These are phyloP conservation scores for Citrus reticulata DNA, from an alignment of 345 rosid genomes.

Conservation along the genomic window DNA sequence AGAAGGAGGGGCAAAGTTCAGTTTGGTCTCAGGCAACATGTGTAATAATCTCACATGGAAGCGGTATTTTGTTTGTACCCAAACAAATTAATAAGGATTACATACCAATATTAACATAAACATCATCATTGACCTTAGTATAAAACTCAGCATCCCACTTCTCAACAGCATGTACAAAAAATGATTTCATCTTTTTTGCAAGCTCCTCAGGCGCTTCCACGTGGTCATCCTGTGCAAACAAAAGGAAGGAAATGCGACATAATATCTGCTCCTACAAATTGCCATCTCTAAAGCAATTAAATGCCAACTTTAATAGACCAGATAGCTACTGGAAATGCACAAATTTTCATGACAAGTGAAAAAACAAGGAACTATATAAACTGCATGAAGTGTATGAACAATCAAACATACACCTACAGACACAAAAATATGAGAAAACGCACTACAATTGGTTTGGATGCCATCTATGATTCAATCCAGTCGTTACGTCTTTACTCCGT, in stretches of 20 bases:
- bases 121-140: slow-evolving; percentile 75
- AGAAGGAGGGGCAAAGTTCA: slow-evolving; percentile 1
- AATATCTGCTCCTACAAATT: background rate
- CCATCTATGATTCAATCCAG: background rate
- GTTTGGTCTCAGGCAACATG: background rate
- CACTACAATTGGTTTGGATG: background rate
- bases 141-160: slow-evolving; percentile 77
- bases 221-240: slow-evolving; percentile 46
- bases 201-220: slow-evolving; percentile 55
- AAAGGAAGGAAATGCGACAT: background rate
- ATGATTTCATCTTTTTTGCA: slow-evolving; percentile 48
- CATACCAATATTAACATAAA: slow-evolving; percentile 74
- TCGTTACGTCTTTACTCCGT: background rate
- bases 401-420: background rate
- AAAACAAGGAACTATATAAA: background rate
- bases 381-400: background rate
- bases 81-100: slow-evolving; percentile 6
- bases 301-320: background rate
- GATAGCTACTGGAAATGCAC: background rate
- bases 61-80: slow-evolving; percentile 1
- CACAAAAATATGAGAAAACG: background rate
- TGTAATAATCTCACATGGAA: background rate
- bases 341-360: background rate
- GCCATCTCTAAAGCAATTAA: background rate
- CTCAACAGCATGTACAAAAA: slow-evolving; percentile 45